Evolutionary conservation across 2,329 filamentous ascomycete species (phyloP).

Genomic region (Onygenales sp.): DNA sequence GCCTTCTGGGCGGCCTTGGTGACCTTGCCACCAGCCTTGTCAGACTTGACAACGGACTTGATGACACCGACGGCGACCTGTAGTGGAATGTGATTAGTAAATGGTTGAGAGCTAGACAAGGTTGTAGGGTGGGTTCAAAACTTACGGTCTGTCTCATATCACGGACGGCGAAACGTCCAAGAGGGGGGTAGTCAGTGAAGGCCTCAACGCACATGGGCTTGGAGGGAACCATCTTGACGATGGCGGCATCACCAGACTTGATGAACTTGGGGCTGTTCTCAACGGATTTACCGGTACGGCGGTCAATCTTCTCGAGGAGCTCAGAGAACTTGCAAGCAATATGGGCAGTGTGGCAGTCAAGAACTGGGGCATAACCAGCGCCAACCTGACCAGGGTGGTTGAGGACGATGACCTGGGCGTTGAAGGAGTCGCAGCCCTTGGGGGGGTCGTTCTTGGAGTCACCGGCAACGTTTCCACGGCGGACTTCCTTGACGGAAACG

Average conservation of each 20-base stretch:
- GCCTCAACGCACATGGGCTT: slow-evolving; percentile 99
- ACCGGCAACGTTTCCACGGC: slow-evolving; percentile 99
- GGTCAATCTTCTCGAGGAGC: slow-evolving; percentile 99
- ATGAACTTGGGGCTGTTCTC: slow-evolving; percentile 96
- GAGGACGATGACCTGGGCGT: slow-evolving; percentile 99
- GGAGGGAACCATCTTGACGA: slow-evolving; percentile 99
- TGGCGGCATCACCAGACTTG: slow-evolving; percentile 99
- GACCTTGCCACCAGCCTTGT: slow-evolving; percentile 50
- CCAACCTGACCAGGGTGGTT: slow-evolving; percentile 99
- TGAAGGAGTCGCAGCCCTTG: slow-evolving; percentile 82
- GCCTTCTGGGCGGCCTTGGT: slow-evolving; percentile 57
- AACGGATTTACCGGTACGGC: slow-evolving; percentile 97
- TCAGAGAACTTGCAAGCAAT: slow-evolving; percentile 99
- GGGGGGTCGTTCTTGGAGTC: slow-evolving; percentile 99
- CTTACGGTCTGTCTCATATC: slow-evolving; percentile 70
- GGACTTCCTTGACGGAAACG: slow-evolving; percentile 99
- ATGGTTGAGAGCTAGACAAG: not conserved
- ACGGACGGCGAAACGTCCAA: slow-evolving; percentile 99
- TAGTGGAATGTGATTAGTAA: slow-evolving; percentile 1
- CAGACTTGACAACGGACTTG: slow-evolving; percentile 69
- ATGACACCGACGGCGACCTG: slow-evolving; percentile 82
- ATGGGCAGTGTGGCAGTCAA: slow-evolving; percentile 99
- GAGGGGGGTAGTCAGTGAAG: slow-evolving; percentile 98
- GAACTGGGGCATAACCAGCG: slow-evolving; percentile 96
- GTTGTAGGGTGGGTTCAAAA: slow-evolving; percentile 41